phyloP scores from a whole-genome alignment of 805 yeast species.

The Candida boleticola region DNA sequence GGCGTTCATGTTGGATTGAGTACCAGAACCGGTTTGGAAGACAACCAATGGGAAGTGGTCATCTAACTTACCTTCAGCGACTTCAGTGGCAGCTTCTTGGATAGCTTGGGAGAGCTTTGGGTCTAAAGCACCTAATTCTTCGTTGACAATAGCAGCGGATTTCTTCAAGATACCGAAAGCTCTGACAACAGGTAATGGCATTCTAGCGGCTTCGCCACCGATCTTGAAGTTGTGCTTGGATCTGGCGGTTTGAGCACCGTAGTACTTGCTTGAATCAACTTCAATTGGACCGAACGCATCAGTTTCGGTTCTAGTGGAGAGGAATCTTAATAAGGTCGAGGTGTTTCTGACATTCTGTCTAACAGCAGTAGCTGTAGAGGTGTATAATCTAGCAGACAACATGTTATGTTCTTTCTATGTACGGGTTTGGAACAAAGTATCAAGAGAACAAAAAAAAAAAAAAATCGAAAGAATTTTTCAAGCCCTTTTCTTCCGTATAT shows the following conservation, averaged over 20 bases:
- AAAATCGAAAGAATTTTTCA: background rate
- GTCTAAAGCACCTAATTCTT: conserved; percentile 31
- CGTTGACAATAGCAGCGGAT: conserved; percentile 38
- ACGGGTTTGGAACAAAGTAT: background rate
- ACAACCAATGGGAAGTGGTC: conserved; percentile 42
- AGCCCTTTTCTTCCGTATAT: too few relatives aligned
- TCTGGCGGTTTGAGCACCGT: conserved; percentile 41
- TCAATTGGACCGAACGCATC: conserved; percentile 40
- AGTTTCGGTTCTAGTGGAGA: conserved; percentile 29
- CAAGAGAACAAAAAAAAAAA: background rate
- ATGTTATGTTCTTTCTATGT: background rate
- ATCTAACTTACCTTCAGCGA: conserved; percentile 36
- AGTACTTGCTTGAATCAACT: conserved; percentile 33
- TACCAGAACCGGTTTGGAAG: conserved; percentile 41
- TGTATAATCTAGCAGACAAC: conserved; percentile 5
- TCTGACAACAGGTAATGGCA: conserved; percentile 34
- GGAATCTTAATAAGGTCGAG: background rate
- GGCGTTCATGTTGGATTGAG: conserved; percentile 41
- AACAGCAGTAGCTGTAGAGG: background rate
- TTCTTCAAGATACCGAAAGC: conserved; percentile 39
- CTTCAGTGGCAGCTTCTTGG: conserved; percentile 36
- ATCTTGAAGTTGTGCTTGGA: conserved; percentile 37
- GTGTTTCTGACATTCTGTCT: background rate
- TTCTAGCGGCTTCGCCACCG: conserved; percentile 31
- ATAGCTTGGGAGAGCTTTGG: conserved; percentile 31